Base-by-base conservation (phyloP, 371 early-diverging fungal species). In the Blakeslea trispora region DNA sequence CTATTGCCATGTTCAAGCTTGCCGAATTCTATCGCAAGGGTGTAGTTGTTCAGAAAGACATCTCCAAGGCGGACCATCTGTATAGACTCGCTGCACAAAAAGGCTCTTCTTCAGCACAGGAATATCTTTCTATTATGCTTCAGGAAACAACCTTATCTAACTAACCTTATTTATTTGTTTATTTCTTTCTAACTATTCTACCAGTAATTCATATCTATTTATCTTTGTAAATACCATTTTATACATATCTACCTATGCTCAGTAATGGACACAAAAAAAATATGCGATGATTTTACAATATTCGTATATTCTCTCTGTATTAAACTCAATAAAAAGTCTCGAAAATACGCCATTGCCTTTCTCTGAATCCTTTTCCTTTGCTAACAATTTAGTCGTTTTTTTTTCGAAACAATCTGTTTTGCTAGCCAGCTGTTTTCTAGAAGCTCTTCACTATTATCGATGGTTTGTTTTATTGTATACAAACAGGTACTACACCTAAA, bases 1-100 rank as follows among this genome's bases (percentile, higher is more conserved):
- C 68, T 5, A 53, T 48, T 10, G 75, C 75, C 10, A 52, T 68
- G 43, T 72, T 63, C 37, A 69, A 63, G 42, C 37, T 75, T 4
- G 72, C 72, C 8, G 75, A 75, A 41, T 75, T 72, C 46, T 72
- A 75, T 50, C 55, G 63, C 2, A 53, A 53, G 23, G 75, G 75
- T n/a, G 18, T 56, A 4, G 58, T 66, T 10, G 66, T 63, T 2
- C 3, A 34, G 3, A 10, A 35, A 37, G 55, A 72, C 32, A 19
- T 19, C 1, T 24, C 50, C 5, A 72, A 65, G 32, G 69, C 72
- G 0, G 56, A 62, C n/a, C 24, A 59, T 31, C 22, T 68, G 7
- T 72, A 64, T 42, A 48, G 51, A 17, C 58, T 73, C 24, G 68
- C 66, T 8, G 64, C 60, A 32, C 56, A 57, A 24, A 66, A 62